Conservation (phyloP, 441 rosid genomes). For the Breynia disticha region DNA sequence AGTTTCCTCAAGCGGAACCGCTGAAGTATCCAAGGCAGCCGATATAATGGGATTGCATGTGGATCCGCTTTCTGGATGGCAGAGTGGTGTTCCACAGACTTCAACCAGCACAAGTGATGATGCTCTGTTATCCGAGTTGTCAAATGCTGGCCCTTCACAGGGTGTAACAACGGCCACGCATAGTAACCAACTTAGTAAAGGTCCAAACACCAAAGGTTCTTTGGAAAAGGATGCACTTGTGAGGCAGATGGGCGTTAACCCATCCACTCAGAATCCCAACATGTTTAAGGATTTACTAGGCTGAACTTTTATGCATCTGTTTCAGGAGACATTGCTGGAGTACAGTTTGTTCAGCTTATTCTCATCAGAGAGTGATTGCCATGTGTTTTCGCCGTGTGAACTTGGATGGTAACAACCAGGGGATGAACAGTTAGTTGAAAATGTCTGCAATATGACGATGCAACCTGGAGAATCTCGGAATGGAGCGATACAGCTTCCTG, state of each 20-base stretch:
- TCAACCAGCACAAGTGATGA: conserved; percentile 16
- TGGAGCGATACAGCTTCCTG: conserved; percentile 7
- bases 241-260: conserved; percentile 94
- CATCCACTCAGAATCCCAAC: conserved; percentile 79
- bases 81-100: conserved; percentile 8
- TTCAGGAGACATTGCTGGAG: neutral
- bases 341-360: conserved; percentile 14
- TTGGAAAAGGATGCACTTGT: conserved; percentile 87
- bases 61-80: conserved; percentile 33
- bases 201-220: conserved; percentile 63
- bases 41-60: conserved; percentile 46
- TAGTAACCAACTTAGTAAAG: conserved; percentile 35
- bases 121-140: conserved; percentile 34
- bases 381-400: conserved; percentile 2
- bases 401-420: neutral
- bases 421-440: neutral
- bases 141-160: conserved; percentile 23
- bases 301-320: neutral
- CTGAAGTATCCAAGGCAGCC: conserved; percentile 23
- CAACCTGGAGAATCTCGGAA: neutral
- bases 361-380: conserved; percentile 3
- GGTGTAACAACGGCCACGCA: conserved; percentile 17
- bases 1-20: conserved; percentile 20
- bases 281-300: conserved; percentile 84
- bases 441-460: conserved; percentile 1